Evolutionary conservation across 768 basidiomycete genomes (phyloP), one percentile per base, ranked within the genome.

Genomic region (Agrocybe chaxingu): DNA sequence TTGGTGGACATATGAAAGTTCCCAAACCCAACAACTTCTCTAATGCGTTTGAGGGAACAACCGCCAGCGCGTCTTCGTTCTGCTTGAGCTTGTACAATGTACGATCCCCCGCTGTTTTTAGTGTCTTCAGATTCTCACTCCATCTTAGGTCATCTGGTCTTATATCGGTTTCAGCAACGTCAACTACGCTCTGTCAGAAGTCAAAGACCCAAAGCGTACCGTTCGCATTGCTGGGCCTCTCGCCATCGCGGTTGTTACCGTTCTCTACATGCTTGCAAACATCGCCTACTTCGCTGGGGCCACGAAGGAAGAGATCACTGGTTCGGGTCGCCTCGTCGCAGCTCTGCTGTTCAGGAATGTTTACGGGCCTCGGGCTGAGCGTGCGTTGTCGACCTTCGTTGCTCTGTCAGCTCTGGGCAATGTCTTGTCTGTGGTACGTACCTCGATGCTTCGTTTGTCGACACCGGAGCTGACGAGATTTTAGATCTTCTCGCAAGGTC

Each of bases 281-380:
- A 59, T 87, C 19, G 82, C 84, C 0, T 89, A 87, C 60, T 81
- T 85, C 47, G 80, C 80, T 1, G 85, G 76, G n/a, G 82, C 84
- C 7, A 77, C 80, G 5, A 85, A 82, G 55, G 69, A 75, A 12
- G 82, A 87, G 45, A 89, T 89, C 50, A 65, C 76, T 0, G 66
- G 66, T 9, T 79, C 79, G 1, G 81, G 82, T 2, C 72, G 77
- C 7, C 76, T 84, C n/a, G 78, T 84, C 3, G 85, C 84, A 0
- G 81, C 84, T 0, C 58, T 87, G 18, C 77, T 86, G 58, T 88
- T 89, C 64, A 72, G 79, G 42, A 84, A 84, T 55, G 70, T 89
- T 2, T 87, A 76, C 56, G 86, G 86, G 0, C 67, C 68, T 0
- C 62, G 64, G 3, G 76, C 84, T 0, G 79, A 82, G 59, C 70